Evolutionary conservation across 495 filamentous ascomycete genomes (phyloP).

Genomic region (Tuber magnatum): DNA sequence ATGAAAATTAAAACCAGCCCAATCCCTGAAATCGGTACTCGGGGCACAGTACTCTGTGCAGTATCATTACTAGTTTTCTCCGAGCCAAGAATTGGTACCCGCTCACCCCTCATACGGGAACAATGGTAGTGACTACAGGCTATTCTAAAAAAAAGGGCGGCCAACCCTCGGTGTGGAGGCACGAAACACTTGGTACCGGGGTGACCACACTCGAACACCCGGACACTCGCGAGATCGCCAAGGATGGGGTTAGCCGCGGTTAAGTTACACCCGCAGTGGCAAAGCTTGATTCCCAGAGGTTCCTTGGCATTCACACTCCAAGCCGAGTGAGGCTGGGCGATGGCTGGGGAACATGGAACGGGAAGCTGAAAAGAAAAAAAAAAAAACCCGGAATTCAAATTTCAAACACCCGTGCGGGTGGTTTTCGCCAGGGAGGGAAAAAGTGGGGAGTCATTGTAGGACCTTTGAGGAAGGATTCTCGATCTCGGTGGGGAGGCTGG

Average conservation of each 20-base stretch:
- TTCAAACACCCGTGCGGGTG: background rate
- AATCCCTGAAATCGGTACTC: background rate
- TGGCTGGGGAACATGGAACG: background rate
- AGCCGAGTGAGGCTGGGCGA: background rate
- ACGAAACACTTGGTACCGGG: background rate
- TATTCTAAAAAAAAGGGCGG: background rate
- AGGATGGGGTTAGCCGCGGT: background rate
- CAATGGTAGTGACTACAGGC: background rate
- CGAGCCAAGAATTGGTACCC: background rate
- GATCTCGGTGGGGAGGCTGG: background rate
- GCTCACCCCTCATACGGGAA: background rate
- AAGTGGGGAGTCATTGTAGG: background rate
- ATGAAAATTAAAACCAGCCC: background rate
- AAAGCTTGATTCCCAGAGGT: background rate
- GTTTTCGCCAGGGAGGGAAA: background rate
- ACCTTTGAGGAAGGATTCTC: no score
- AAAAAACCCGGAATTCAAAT: background rate
- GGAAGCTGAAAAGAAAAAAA: background rate
- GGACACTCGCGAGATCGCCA: background rate
- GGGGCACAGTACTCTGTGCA: background rate
- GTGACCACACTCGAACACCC: background rate
- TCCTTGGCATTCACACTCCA: background rate
- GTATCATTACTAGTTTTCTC: background rate
- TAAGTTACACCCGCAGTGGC: background rate
- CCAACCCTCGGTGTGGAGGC: background rate